Conservation (phyloP, 805 yeast genomes). For the Saturnispora serradocipensis region DNA sequence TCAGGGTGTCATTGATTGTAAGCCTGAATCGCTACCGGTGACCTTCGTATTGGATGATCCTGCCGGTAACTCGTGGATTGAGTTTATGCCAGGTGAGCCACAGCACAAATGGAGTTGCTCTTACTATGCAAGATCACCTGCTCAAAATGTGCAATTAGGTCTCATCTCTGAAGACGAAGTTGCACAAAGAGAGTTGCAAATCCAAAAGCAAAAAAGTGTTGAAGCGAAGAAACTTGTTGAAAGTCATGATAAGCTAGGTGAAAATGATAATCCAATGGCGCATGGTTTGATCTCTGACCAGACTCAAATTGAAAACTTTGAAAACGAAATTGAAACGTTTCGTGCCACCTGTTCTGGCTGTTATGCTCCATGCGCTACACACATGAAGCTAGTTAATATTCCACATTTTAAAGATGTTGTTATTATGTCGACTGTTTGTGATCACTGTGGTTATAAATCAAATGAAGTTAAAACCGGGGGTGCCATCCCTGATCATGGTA, state of each 20-base stretch:
- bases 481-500: conserved; percentile 81
- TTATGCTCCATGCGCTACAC: conserved; percentile 72
- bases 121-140: conserved; percentile 77
- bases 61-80: conserved; percentile 96
- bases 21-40: conserved; percentile 60
- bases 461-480: conserved; percentile 99
- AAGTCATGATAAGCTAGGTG: conserved; percentile 24
- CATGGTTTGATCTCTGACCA: conserved; percentile 60
- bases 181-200: conserved; percentile 38
- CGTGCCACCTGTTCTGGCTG: conserved; percentile 90
- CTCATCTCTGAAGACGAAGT: conserved; percentile 62
- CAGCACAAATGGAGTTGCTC: conserved; percentile 82
- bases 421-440: conserved; percentile 91
- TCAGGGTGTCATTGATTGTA: conserved; percentile 51
- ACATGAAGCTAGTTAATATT: conserved; percentile 92
- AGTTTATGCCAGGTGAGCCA: conserved; percentile 77
- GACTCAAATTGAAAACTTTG: conserved; percentile 70
- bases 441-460: conserved; percentile 87
- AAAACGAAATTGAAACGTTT: conserved; percentile 89
- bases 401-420: conserved; percentile 98
- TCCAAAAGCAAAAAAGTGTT: conserved; percentile 9
- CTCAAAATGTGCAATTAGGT: conserved; percentile 81
- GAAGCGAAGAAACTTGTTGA: conserved; percentile 13
- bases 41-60: conserved; percentile 85
- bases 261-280: conserved; percentile 32